These are phyloP conservation scores for Durusdinium trenchii DNA, from an alignment of 73 alveolate species.

Conservation along the genomic window DNA sequence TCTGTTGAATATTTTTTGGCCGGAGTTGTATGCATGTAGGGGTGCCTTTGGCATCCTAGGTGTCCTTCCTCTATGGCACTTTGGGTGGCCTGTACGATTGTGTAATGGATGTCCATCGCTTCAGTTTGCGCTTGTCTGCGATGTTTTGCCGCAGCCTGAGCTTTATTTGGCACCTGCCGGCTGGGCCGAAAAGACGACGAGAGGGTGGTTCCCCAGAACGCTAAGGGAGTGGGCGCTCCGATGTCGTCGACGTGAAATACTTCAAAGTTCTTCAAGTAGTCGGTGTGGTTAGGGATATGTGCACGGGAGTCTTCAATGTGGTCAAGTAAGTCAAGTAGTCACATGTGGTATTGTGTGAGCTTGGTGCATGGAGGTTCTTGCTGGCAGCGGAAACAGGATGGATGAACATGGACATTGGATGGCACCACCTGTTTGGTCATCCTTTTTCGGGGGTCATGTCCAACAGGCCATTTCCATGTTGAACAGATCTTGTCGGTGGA, in stretches of 20 bases:
- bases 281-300: background rate
- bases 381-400: no score
- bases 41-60: background rate
- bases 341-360: no score
- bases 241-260: no score
- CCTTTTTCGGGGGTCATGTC: background rate
- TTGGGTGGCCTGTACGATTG: slow-evolving; percentile 52
- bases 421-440: no score
- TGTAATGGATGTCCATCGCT: background rate
- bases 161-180: background rate
- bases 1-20: background rate
- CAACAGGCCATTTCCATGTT: background rate
- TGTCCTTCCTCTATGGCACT: slow-evolving; percentile 55
- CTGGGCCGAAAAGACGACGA: background rate
- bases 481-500: background rate
- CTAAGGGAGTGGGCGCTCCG: background rate
- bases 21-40: background rate
- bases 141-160: slow-evolving; percentile 56
- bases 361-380: no score
- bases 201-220: background rate
- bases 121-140: slow-evolving; percentile 22
- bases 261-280: background rate
- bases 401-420: no score
- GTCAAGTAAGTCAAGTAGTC: background rate
- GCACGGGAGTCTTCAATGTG: background rate